Conservation (phyloP, 768 basidiomycete genomes). For the Suillus fuscotomentosus region DNA sequence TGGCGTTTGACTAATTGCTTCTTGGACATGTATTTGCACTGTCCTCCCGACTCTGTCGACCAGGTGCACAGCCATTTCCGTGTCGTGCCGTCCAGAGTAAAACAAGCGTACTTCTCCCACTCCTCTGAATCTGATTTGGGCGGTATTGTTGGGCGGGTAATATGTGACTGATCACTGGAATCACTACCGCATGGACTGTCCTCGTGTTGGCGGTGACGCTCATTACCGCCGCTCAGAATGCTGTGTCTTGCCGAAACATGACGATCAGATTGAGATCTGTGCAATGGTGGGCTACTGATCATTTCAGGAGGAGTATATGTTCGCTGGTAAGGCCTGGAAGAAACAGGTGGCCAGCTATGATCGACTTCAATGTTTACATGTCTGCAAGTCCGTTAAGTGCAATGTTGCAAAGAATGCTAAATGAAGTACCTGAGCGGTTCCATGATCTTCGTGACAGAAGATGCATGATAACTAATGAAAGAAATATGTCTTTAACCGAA, state of each 20-base stretch:
- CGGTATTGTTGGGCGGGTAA: slow-evolving; percentile 18
- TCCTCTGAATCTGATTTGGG: slow-evolving; percentile 27
- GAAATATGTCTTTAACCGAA: background rate
- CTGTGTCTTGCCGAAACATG: background rate
- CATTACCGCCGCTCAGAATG: background rate
- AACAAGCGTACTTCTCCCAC: slow-evolving; percentile 35
- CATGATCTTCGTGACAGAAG: slow-evolving; percentile 17
- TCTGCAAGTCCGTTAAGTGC: slow-evolving; percentile 16
- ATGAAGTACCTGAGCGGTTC: slow-evolving; percentile 28
- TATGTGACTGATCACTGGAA: slow-evolving; percentile 25
- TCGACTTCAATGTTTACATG: slow-evolving; percentile 22
- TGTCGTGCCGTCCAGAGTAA: slow-evolving; percentile 33
- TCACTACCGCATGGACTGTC: slow-evolving; percentile 30
- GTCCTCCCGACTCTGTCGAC: slow-evolving; percentile 32
- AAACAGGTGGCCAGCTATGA: slow-evolving; percentile 9
- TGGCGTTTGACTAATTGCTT: slow-evolving; percentile 72
- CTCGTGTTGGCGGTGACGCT: slow-evolving; percentile 17
- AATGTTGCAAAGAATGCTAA: slow-evolving; percentile 5
- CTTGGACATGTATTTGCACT: slow-evolving; percentile 46
- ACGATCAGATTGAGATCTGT: slow-evolving; percentile 11
- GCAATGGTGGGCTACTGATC: slow-evolving; percentile 6
- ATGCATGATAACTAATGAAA: slow-evolving; percentile 8
- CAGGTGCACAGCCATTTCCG: slow-evolving; percentile 43
- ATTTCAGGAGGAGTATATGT: slow-evolving; percentile 7
- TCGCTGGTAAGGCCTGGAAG: slow-evolving; percentile 15